Evolutionary conservation across 73 alveolate genomes (phyloP), one percentile per base, ranked within the genome.

Genomic region (Paramecium sexaurelia): DNA sequence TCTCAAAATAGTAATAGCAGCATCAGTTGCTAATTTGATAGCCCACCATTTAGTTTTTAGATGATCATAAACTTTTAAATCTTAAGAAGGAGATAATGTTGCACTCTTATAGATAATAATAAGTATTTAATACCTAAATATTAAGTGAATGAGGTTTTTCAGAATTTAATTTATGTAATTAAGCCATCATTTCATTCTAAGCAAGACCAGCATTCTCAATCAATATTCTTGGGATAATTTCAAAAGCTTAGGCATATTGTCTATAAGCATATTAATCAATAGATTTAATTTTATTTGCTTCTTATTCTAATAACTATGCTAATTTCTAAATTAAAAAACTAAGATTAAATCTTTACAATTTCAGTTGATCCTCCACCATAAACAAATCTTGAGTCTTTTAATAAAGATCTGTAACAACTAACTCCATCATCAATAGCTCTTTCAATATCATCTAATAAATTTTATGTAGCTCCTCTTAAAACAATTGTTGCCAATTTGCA

Each of bases 361-460:
- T 55, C 88, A 6, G 88, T 85, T 27, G 84, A 24, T 67, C 66
- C 66, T 6, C 85, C 85, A 19, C 95, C 95, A 75, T 92, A 69
- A 41, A 92, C 94, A 84, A 92, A 93, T 67, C 92, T 91, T 33
- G 47, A 22, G 36, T 95, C 98, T 95, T 91, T 95, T 56, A 94
- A 91, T 22, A 94, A 84, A 20, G 94, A 75, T 73, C 97, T 92
- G 71, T 94, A 93, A 33, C 98, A 95, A 93, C 97, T 96, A 41
- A 98, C 99, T 73, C 99, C 99, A 92, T 97, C 99, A 94, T 96
- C 96, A 55, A 97, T 96, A 15, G 98, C 99, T 93, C 99, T 94
- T 92, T 98, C 99, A 85, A 97, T 96, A 93, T 98, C 99, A 71
- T 98, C 99, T 47, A 98, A 85, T 90, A 96, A 94, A 88, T 97